phyloP scores from a whole-genome alignment of 73 alveolate species.

The Loxodes magnus region DNA sequence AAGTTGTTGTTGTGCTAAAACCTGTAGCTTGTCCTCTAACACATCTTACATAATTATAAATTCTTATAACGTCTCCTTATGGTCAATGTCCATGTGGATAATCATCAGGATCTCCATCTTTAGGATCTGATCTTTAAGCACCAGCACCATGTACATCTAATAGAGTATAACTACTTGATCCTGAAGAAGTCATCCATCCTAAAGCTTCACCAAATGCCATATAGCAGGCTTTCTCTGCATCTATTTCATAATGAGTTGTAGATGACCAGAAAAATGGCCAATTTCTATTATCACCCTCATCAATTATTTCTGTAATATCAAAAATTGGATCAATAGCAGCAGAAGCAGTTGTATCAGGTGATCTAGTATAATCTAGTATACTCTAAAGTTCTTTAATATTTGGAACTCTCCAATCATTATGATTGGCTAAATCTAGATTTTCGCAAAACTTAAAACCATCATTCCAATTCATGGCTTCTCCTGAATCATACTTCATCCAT shows the following conservation, averaged over 20 bases:
- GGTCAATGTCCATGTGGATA: slow-evolving; percentile 6
- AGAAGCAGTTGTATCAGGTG: slow-evolving; percentile 2
- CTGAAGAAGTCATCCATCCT: slow-evolving; percentile 5
- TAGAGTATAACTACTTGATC: neutral
- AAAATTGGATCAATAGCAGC: slow-evolving; percentile 6
- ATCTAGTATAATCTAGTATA: neutral
- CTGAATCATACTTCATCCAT: neutral
- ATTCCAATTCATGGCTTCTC: too few species aligned
- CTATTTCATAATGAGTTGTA: neutral
- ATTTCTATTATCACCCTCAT: neutral
- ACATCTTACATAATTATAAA: neutral
- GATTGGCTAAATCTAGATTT: neutral
- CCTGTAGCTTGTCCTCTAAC: neutral
- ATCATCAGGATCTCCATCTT: neutral
- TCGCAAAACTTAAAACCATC: too few species aligned
- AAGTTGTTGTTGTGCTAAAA: too few species aligned
- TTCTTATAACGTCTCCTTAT: neutral
- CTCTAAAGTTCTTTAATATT: neutral
- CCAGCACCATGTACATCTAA: slow-evolving; percentile 9
- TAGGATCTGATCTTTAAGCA: neutral
- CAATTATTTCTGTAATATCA: neutral
- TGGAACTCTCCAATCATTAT: neutral
- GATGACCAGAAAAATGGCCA: neutral
- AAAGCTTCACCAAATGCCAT: neutral
- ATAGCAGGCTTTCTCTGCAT: neutral